Percentiles rank a stretch among this genome's conserved stretches.
These are phyloP conservation scores for Chalciporus piperatus DNA, from an alignment of 768 basidiomycete species.

Conservation along the genomic window DNA sequence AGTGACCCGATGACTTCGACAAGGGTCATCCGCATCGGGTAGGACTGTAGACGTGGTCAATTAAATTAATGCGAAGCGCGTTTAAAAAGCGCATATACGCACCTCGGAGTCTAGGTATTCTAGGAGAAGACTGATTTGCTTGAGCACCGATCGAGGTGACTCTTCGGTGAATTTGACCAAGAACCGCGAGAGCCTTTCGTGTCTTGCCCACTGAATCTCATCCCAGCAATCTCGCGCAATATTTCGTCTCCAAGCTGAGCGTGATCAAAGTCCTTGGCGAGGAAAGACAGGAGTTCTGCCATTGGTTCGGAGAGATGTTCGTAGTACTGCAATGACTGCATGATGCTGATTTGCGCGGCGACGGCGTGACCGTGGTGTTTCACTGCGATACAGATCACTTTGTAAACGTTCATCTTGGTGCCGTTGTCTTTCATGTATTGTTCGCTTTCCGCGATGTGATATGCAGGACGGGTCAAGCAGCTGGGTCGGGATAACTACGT, in stretches of 20 bases:
- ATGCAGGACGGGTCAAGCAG: constrained; percentile 39
- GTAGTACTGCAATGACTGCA: constrained; percentile 89
- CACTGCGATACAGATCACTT: constrained; percentile 78
- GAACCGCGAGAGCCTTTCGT: constrained; percentile 89
- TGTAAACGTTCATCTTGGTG: constrained; percentile 48
- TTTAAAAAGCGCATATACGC: constrained; percentile 8
- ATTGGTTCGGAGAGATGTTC: constrained; percentile 94
- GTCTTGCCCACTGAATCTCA: constrained; percentile 76
- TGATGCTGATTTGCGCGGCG: constrained; percentile 84
- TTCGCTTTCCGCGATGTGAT: constrained; percentile 83
- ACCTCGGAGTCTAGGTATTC: constrained; percentile 92
- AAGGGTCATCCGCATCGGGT: constrained; percentile 94
- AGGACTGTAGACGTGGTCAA: constrained; percentile 54
- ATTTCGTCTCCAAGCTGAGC: constrained; percentile 89
- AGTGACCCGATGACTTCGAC: constrained; percentile 87
- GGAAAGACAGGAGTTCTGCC: constrained; percentile 81
- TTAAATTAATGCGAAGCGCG: neutral
- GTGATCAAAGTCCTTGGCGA: constrained; percentile 86
- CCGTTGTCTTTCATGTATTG: constrained; percentile 78
- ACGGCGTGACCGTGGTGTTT: constrained; percentile 86
- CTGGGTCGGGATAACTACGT: constrained; percentile 1
- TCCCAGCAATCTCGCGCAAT: constrained; percentile 80
- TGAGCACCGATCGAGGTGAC: constrained; percentile 75
- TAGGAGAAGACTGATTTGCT: constrained; percentile 84
- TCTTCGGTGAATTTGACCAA: constrained; percentile 77